These are phyloP conservation scores for Exophiala lecanii-corni DNA, from an alignment of 2,329 filamentous ascomycete genomes.

Conservation along the genomic window DNA sequence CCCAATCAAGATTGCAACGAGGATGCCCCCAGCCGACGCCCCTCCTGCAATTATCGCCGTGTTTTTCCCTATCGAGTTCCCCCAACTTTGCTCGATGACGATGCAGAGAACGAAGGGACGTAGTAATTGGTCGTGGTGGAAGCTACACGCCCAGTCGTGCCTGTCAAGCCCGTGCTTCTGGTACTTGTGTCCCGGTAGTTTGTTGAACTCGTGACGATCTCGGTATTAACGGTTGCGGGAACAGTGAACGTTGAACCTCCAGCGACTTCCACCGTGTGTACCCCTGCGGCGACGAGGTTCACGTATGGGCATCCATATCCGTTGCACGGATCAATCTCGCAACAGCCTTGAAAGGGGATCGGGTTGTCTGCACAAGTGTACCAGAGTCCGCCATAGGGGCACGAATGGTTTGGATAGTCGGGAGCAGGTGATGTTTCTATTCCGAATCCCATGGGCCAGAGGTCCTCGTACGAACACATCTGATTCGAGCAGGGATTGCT, in stretches of 20 bases:
- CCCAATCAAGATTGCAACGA: conserved; percentile 5
- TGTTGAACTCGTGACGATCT: no score
- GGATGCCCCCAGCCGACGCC: conserved; percentile 8
- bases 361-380: conserved; percentile 18
- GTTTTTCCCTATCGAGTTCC: not conserved
- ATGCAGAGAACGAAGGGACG: no score
- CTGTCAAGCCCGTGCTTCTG: no score
- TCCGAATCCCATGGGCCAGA: conserved; percentile 17
- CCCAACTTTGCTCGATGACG: no score
- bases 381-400: conserved; percentile 18
- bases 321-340: conserved; percentile 18
- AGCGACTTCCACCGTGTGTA: conserved; percentile 15
- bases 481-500: conserved; percentile 25
- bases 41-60: conserved; percentile 11
- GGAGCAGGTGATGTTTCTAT: conserved; percentile 10
- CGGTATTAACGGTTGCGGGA: no score
- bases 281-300: conserved; percentile 10
- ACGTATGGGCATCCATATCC: conserved; percentile 13
- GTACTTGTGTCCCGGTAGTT: no score
- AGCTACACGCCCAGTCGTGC: no score
- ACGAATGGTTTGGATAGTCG: conserved; percentile 18
- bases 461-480: conserved; percentile 11
- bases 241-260: conserved; percentile 17
- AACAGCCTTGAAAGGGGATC: conserved; percentile 15
- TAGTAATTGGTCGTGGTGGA: no score